Evolutionary conservation across 1,284 basidiomycete genomes (phyloP), one percentile per base, ranked within the genome.

Genomic region (Termitomyces sp.): DNA sequence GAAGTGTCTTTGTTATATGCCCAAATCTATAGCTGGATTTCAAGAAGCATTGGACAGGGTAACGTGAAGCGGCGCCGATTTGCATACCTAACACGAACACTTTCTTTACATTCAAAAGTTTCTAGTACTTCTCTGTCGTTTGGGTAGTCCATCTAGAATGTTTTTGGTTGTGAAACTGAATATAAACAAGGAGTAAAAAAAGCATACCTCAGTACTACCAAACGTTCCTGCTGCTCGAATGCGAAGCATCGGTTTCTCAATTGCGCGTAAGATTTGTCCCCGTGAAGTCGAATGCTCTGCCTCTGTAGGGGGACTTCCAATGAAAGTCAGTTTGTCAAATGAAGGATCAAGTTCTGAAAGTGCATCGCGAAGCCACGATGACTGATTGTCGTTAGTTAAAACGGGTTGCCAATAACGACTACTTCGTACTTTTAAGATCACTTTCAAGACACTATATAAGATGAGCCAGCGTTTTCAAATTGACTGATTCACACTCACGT

Each of bases 101-200:
- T 70, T 38, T 76, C 72, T 9, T 71, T 76, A 66, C 93, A 96
- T 61, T 94, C 89, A 64, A 94, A 93, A 0, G 84, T 82, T 69
- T 96, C 92, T 41, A 97, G 79, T 0, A 96, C 90, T 52, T 95
- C 92, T 50, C 80, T 78, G 64, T 95, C 93, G 63, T 93, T 92
- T 0, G 92, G 91, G 61, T 94, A 96, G 68, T 97, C 94, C 84
- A 96, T 90, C 91, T 94, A 64, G 53, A 21, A 34, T 39, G n/a
- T 26, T 31, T 44, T 13, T 50, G 24, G 5, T 39, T 24, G 36
- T n/a, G 36, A 38, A 21, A n/a, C 19, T 40, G 41, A 33, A 50
- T 19, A 21, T 3, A 7, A n/a, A n/a, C n/a, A n/a, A 17, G 38
- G 17, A 17, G 13, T 46, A 40, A 49, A 7, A 30, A 38, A 50